phyloP scores from a whole-genome alignment of 2,329 filamentous ascomycete species.

The Neurospora crassa region DNA sequence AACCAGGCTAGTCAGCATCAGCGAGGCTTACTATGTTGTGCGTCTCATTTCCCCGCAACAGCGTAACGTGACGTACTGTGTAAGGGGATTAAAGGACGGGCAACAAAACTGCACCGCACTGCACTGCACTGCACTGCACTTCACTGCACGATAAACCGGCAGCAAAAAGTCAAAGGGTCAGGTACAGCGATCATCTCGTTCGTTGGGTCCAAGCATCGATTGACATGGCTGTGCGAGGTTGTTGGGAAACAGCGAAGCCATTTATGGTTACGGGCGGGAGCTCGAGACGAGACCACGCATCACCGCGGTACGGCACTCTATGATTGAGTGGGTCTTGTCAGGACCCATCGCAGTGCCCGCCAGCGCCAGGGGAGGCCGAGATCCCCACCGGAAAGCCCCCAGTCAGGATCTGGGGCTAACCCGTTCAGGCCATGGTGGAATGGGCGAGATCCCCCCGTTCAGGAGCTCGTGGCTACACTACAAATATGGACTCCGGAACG shows the following conservation, averaged over 20 bases:
- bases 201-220: background rate
- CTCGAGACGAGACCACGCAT: background rate
- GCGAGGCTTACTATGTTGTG: background rate
- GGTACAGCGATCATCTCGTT: background rate
- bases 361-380: background rate
- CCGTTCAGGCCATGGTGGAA: background rate
- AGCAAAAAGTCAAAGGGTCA: background rate
- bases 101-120: background rate
- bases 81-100: background rate
- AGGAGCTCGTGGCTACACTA: background rate
- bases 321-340: background rate
- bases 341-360: background rate
- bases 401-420: background rate
- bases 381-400: background rate
- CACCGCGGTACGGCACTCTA: background rate
- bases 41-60: background rate
- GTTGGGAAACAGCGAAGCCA: background rate
- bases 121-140: background rate
- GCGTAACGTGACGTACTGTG: background rate
- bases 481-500: background rate
- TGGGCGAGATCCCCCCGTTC: background rate
- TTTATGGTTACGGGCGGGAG: background rate
- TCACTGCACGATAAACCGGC: background rate
- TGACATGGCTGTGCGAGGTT: background rate
- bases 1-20: background rate